Evolutionary conservation across 2,329 filamentous ascomycete species (phyloP), one percentile per base, ranked within the genome.

Genomic region (Aspergillus sojae): DNA sequence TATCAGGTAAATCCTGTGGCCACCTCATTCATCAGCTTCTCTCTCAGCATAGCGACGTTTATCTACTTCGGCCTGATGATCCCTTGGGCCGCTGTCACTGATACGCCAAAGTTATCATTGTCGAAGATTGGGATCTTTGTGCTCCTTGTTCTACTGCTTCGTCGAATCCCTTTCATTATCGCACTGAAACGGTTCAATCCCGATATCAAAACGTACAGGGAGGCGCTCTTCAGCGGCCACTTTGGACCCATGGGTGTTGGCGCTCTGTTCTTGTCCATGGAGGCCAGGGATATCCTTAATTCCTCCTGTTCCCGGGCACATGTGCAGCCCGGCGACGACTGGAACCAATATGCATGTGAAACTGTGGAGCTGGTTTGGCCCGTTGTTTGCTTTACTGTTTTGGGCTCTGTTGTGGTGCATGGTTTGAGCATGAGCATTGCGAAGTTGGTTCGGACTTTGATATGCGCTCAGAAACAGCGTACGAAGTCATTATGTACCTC

Each of bases 61-160:
- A 39, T 55, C n/a, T 55, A 55, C 26, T 55, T 55, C 11, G 52
- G 52, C 2, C 28, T 55, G n/a, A 55, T 55, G 52, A 55, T 55
- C 14, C 52, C 52, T 19, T 55, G 52, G 52, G 21, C n/a, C 26
- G 14, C 32, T 16, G 32, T 39, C n/a, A 7, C 52, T n/a, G n/a
- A 55, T 26, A 39, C 12, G 5, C 52, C 52, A 10, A 39, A 55
- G 26, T 7, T 55, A 26, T 36, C 52, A 19, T 11, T n/a, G 11
- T 11, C 36, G 21, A 36, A 39, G 4, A 32, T 55, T 21, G 32
- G 30, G n/a, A 39, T 39, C 5, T 55, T 55, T 19, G 52, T 55
- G n/a, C 11, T 39, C 21, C 34, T 55, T 23, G 52, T 55, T 36
- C 52, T 55, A 5, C 7, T 55, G 4, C 16, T 55, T 14, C 52